phyloP scores from a whole-genome alignment of 202 grass and related monocot genomes.

The Setaria viridis region DNA sequence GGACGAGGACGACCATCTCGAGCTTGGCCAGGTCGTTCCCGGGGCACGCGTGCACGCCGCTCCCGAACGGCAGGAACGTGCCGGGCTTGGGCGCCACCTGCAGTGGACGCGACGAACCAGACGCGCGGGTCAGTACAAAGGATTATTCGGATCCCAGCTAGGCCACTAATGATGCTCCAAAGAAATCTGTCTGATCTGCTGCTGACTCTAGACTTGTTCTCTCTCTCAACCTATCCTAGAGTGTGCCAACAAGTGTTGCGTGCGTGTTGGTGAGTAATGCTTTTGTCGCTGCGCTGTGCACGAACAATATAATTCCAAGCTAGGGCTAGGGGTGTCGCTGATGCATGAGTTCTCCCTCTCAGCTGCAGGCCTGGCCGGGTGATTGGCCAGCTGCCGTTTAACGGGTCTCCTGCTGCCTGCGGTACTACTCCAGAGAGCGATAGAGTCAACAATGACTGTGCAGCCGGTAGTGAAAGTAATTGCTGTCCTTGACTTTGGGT shows the following conservation, averaged over 20 bases:
- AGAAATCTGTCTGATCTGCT: neutral
- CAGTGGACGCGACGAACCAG: neutral
- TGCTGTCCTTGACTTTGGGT: conserved; percentile 24
- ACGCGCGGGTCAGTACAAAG: neutral
- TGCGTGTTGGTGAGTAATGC: neutral
- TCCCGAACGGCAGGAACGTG: conserved; percentile 93
- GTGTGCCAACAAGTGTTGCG: neutral
- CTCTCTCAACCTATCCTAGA: neutral
- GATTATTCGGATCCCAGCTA: too few relatives aligned
- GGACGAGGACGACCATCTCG: conserved; percentile 81
- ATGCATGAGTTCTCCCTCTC: neutral
- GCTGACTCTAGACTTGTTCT: neutral
- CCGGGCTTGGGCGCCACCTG: conserved; percentile 76
- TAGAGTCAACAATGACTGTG: conserved; percentile 48
- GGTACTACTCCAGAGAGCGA: neutral
- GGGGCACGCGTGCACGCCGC: conserved; percentile 90
- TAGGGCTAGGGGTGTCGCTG: neutral
- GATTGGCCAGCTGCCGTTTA: conserved; percentile 36
- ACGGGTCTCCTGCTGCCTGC: conserved; percentile 2
- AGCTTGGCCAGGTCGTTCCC: conserved; percentile 97
- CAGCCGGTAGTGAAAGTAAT: neutral
- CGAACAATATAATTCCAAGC: neutral
- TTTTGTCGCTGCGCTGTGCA: neutral
- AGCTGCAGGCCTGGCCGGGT: conserved; percentile 19
- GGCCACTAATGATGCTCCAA: neutral